phyloP scores from a whole-genome alignment of 1,139 yeast species.

The Yamadazyma friedrichii region DNA sequence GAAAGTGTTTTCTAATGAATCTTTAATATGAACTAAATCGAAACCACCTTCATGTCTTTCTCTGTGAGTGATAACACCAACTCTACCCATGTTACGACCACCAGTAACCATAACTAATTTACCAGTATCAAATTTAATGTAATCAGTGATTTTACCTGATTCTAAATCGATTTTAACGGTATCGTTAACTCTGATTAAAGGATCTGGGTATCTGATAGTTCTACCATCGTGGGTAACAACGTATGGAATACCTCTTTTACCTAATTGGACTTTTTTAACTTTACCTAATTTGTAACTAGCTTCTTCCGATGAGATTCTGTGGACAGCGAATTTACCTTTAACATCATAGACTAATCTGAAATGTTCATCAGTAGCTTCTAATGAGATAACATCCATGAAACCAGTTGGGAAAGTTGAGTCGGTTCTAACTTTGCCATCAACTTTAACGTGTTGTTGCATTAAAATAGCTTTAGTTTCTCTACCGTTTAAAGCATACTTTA shows the following conservation, averaged over 20 bases:
- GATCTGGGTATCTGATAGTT: conserved; percentile 99
- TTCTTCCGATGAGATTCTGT: conserved; percentile 98
- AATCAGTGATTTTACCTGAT: conserved; percentile 89
- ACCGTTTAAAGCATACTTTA: conserved; percentile 98
- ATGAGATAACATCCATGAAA: conserved; percentile 96
- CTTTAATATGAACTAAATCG: conserved; percentile 98
- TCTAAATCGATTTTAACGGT: conserved; percentile 95
- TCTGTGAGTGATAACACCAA: conserved; percentile 96
- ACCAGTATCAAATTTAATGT: conserved; percentile 93
- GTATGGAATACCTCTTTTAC: conserved; percentile 98
- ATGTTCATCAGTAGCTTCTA: conserved; percentile 98
- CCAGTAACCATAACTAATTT: conserved; percentile 96
- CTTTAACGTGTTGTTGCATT: conserved; percentile 99
- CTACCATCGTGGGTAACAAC: conserved; percentile 99
- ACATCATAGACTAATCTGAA: conserved; percentile 97
- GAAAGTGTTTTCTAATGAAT: conserved; percentile 93
- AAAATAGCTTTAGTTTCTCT: conserved; percentile 98
- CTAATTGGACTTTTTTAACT: conserved; percentile 96
- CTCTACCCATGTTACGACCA: conserved; percentile 99
- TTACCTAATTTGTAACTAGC: conserved; percentile 96
- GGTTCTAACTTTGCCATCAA: conserved; percentile 98
- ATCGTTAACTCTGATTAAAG: conserved; percentile 92
- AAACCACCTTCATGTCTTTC: conserved; percentile 99
- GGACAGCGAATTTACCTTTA: conserved; percentile 98
- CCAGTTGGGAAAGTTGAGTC: conserved; percentile 98